A percentile compares a stretch with the other conserved stretches of the same genome.
Conservation (phyloP, 148 eudicot genomes). For the Drosera capensis region DNA sequence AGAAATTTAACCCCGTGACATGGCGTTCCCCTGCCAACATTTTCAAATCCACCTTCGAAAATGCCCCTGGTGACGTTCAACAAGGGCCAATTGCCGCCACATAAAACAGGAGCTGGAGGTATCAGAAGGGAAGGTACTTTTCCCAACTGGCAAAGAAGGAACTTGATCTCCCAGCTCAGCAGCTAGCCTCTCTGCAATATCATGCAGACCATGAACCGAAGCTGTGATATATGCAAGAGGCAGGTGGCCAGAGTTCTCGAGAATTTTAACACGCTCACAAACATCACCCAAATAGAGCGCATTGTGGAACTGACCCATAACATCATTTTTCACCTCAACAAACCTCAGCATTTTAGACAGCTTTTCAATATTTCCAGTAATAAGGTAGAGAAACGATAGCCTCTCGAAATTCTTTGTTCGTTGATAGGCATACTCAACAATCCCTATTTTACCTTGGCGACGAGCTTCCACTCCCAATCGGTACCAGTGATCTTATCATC, state of each 20-base stretch:
- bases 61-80: slow-evolving; percentile 60
- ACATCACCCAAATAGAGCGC: slow-evolving; percentile 60
- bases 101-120: slow-evolving; percentile 43
- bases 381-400: slow-evolving; percentile 48
- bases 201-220: slow-evolving; percentile 50
- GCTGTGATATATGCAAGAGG: slow-evolving; percentile 62
- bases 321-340: slow-evolving; percentile 56
- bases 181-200: slow-evolving; percentile 39
- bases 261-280: slow-evolving; percentile 44
- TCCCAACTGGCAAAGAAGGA: slow-evolving; percentile 38
- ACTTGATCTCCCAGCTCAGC: slow-evolving; percentile 40
- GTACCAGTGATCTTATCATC: slow-evolving; percentile 72
- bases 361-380: slow-evolving; percentile 51
- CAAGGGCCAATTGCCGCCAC: slow-evolving; percentile 69
- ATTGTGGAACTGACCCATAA: slow-evolving; percentile 69
- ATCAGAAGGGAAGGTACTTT: slow-evolving; percentile 42
- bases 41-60: slow-evolving; percentile 49
- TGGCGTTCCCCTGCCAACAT: slow-evolving; percentile 21
- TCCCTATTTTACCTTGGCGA: slow-evolving; percentile 65
- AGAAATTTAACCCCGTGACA: too few relatives aligned
- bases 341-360: slow-evolving; percentile 56
- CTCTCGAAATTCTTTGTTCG: slow-evolving; percentile 67
- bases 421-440: slow-evolving; percentile 65
- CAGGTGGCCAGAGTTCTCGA: slow-evolving; percentile 51
- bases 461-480: slow-evolving; percentile 60